Evolutionary conservation across 2,329 filamentous ascomycete genomes (phyloP).

Genomic region (Phaeosphaeriaceae sp.): DNA sequence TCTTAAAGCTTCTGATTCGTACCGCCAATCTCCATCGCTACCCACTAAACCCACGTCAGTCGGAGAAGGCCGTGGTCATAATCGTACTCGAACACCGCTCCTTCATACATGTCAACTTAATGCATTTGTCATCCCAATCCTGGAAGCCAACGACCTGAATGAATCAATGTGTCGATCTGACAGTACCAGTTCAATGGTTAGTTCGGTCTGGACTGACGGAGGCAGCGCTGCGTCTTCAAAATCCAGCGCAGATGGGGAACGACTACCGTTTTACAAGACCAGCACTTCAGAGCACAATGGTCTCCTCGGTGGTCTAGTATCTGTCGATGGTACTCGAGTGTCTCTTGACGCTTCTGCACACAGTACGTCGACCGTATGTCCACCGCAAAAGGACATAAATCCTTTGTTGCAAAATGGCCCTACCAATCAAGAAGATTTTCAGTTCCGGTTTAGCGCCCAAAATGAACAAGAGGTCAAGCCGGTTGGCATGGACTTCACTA

Average conservation of each 20-base stretch:
- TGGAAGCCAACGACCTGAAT: neutral
- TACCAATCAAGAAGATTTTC: constrained; percentile 8
- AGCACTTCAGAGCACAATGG: constrained; percentile 31
- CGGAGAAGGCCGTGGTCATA: constrained; percentile 1
- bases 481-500: constrained; percentile 23
- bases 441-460: constrained; percentile 11
- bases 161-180: constrained; percentile 32
- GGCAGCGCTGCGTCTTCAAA: constrained; percentile 37
- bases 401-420: constrained; percentile 9
- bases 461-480: neutral
- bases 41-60: no score
- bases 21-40: no score
- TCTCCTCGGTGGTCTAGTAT: constrained; percentile 37
- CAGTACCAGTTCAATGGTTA: constrained; percentile 33
- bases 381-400: constrained; percentile 18
- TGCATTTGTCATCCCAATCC: constrained; percentile 6
- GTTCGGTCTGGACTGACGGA: constrained; percentile 39
- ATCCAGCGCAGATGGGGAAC: constrained; percentile 31
- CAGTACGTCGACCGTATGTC: constrained; percentile 5
- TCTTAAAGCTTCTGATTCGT: constrained; percentile 9
- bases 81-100: constrained; percentile 28
- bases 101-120: constrained; percentile 30
- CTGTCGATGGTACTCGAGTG: constrained; percentile 20
- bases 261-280: constrained; percentile 11
- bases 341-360: constrained; percentile 8